Evolutionary conservation across 805 yeast genomes (phyloP).

Genomic region (Yarrowia porcina): DNA sequence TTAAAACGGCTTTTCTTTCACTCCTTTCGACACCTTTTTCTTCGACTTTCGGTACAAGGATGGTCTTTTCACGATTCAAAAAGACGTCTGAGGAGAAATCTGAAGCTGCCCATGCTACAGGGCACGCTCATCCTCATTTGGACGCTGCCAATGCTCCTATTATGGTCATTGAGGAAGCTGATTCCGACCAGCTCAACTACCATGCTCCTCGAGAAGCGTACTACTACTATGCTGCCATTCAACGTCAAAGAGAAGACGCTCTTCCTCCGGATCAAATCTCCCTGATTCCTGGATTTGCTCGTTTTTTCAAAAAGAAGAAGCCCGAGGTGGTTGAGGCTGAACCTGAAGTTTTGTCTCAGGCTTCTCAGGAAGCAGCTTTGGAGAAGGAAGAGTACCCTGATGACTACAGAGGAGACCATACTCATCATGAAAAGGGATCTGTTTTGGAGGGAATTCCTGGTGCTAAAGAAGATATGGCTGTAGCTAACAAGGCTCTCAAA

Average conservation of each 20-base stretch:
- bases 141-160: constrained; percentile 15
- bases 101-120: neutral
- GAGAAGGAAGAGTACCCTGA: neutral
- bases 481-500: constrained; percentile 31
- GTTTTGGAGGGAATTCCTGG: constrained; percentile 18
- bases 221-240: constrained; percentile 23
- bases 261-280: neutral
- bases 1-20: neutral
- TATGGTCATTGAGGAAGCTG: constrained; percentile 15
- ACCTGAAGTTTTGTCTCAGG: neutral
- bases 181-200: constrained; percentile 22
- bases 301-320: constrained; percentile 5
- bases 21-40: neutral
- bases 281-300: constrained; percentile 3
- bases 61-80: constrained; percentile 1
- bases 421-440: neutral
- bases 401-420: constrained; percentile 20
- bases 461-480: constrained; percentile 11
- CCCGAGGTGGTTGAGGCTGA: neutral
- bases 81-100: neutral
- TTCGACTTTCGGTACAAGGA: neutral
- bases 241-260: neutral
- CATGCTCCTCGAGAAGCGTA: constrained; percentile 11
- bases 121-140: constrained; percentile 7
- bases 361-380: neutral